Percentiles rank a stretch among this genome's conserved stretches.
phyloP scores from a whole-genome alignment of 768 basidiomycete genomes.

The Pisolithus sp. region DNA sequence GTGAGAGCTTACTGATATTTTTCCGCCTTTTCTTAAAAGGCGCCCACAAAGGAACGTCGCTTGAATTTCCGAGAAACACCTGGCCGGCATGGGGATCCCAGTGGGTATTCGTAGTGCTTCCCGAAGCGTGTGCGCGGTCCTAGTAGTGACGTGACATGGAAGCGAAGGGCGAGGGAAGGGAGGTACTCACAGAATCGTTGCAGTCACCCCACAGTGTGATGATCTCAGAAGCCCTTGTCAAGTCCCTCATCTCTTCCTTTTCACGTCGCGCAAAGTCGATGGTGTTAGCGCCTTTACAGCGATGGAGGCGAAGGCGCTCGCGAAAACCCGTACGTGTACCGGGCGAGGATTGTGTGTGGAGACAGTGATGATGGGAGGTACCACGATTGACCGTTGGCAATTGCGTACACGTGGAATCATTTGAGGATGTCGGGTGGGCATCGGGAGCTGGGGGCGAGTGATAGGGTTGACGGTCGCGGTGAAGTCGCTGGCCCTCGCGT shows the following conservation, averaged over 20 bases:
- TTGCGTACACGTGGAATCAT: not conserved
- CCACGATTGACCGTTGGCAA: not conserved
- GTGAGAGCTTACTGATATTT: not conserved
- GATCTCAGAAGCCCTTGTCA: slow-evolving; percentile 80
- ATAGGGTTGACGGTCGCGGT: not conserved
- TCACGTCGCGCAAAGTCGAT: slow-evolving; percentile 80
- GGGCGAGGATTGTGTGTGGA: not conserved
- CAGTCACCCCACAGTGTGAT: slow-evolving; percentile 36
- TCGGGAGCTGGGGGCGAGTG: not conserved
- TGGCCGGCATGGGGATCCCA: slow-evolving; percentile 60
- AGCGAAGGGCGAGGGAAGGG: slow-evolving; percentile 2
- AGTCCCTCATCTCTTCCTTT: slow-evolving; percentile 83
- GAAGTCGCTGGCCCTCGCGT: not conserved
- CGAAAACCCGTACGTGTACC: not conserved
- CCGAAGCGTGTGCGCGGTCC: slow-evolving; percentile 15
- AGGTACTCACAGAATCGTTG: slow-evolving; percentile 2
- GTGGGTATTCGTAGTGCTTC: slow-evolving; percentile 32
- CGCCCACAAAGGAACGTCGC: slow-evolving; percentile 59
- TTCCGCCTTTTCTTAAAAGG: slow-evolving; percentile 13
- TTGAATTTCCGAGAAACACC: slow-evolving; percentile 76
- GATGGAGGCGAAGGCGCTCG: slow-evolving; percentile 10
- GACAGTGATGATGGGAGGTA: not conserved
- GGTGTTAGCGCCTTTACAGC: slow-evolving; percentile 43
- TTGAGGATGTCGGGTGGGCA: not conserved
- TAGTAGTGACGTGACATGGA: slow-evolving; percentile 10